phyloP scores from a whole-genome alignment of 768 basidiomycete genomes.

The Royoungia palumana region DNA sequence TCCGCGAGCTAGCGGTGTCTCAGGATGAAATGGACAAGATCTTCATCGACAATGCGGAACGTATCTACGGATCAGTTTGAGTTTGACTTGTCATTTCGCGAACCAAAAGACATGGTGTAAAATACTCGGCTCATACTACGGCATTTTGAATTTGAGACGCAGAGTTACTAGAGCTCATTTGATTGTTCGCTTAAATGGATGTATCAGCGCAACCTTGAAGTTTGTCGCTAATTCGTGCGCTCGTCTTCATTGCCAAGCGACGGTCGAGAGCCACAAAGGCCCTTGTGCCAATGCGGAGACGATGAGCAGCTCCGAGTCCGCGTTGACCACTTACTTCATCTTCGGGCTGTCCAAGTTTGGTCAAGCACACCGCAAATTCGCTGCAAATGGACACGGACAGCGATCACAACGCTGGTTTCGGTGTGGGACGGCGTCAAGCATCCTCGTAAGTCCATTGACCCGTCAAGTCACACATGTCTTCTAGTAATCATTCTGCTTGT shows the following conservation, averaged over 20 bases:
- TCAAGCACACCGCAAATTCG: background rate
- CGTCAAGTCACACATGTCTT: background rate
- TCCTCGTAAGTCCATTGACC: constrained; percentile 34
- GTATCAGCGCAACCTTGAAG: too few relatives aligned
- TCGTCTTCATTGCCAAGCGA: background rate
- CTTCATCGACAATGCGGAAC: constrained; percentile 52
- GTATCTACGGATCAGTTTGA: constrained; percentile 36
- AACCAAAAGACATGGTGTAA: too few relatives aligned
- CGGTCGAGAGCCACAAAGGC: background rate
- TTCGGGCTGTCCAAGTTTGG: background rate
- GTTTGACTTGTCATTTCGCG: too few relatives aligned
- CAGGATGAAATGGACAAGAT: constrained; percentile 75
- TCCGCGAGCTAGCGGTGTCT: constrained; percentile 76
- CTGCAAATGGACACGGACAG: constrained; percentile 12
- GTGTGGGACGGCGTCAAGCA: constrained; percentile 34
- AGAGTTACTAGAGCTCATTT: too few relatives aligned
- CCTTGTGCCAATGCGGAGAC: constrained; percentile 1
- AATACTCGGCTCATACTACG: too few relatives aligned
- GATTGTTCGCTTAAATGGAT: too few relatives aligned
- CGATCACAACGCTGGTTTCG: constrained; percentile 24
- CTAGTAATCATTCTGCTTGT: constrained; percentile 6
- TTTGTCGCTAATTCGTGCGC: too few relatives aligned
- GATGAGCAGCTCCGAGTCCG: constrained; percentile 4
- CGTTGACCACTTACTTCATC: background rate
- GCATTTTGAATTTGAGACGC: too few relatives aligned